phyloP scores from a whole-genome alignment of 257 asterid genomes.

The Solanum virginianum region DNA sequence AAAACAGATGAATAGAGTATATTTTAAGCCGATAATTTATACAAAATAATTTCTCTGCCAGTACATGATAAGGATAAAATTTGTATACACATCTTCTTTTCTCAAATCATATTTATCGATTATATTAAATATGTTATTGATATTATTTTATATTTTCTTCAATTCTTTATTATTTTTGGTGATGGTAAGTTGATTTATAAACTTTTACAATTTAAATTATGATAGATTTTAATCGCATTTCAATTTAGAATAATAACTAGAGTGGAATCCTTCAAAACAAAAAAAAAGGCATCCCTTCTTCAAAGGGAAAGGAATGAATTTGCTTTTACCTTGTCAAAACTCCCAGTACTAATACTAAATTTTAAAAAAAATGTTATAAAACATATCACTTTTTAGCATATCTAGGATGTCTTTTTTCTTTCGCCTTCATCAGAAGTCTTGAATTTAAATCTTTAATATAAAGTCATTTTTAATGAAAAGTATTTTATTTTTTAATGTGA shows the following conservation, averaged over 20 bases:
- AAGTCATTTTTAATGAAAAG: neutral
- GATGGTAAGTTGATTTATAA: neutral
- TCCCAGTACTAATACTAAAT: neutral
- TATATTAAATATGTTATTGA: neutral
- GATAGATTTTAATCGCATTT: neutral
- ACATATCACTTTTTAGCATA: neutral
- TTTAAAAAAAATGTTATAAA: neutral
- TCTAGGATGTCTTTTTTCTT: neutral
- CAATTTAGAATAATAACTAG: neutral
- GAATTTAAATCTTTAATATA: neutral
- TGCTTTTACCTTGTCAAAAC: neutral
- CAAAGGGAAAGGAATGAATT: neutral
- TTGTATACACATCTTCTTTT: neutral
- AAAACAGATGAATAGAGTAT: neutral
- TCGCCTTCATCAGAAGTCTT: neutral
- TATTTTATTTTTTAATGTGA: neutral
- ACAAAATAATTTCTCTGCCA: neutral
- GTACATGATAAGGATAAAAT: too few relatives aligned
- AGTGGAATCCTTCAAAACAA: neutral
- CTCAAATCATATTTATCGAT: neutral
- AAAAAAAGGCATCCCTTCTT: neutral
- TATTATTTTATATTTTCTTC: neutral
- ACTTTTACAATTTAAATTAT: neutral
- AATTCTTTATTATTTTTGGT: too few relatives aligned
- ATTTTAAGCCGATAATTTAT: neutral